Evolutionary conservation across 306 rosid species (phyloP), one percentile per base, ranked within the genome.

Genomic region (Purshia tridentata): DNA sequence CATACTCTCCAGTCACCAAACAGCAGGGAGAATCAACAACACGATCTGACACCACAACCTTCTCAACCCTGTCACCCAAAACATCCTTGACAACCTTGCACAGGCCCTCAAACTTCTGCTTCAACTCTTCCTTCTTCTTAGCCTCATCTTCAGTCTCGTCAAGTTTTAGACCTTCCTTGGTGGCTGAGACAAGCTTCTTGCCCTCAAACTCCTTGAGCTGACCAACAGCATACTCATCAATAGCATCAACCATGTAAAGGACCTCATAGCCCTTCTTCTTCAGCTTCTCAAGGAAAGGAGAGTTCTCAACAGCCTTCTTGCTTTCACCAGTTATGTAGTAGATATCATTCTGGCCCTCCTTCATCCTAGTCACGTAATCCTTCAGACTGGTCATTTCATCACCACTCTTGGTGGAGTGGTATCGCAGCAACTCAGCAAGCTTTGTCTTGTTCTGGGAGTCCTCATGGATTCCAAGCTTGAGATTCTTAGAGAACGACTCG

Each of bases 131-230:
- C 20, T 81, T 58, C 78, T 67, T 85, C 39, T 86, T 85, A 83
- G 91, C 81, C 70, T 93, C 98, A 0, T 93, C 98, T 16, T 91
- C 98, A 1, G 70, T 86, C 88, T 93, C 98, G 1, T 93, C 98
- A 0, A 93, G 92, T 13, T 91, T 91, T 64, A 93, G 51, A 16
- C 98, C 98, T 74, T 93, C 97, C 86, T 93, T 93, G 12, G 98
- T 93, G 0, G 98, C 97, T 52, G 98, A 93, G 4, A 93, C 96
- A 2, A 93, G 81, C 82, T 91, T 93, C 84, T 89, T 93, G 15
- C 98, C 97, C 77, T 93, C 98, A 0, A 86, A 93, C n/a, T 93
- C 97, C 89, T 93, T 93, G 0, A 93, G 97, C 75, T 93, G 98
- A 15, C 98, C 97, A 41, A 91, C 73, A 1, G 97, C 96, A 19